Evolutionary conservation across 768 basidiomycete genomes (phyloP).

Genomic region (Candolleomyces efflorescens): DNA sequence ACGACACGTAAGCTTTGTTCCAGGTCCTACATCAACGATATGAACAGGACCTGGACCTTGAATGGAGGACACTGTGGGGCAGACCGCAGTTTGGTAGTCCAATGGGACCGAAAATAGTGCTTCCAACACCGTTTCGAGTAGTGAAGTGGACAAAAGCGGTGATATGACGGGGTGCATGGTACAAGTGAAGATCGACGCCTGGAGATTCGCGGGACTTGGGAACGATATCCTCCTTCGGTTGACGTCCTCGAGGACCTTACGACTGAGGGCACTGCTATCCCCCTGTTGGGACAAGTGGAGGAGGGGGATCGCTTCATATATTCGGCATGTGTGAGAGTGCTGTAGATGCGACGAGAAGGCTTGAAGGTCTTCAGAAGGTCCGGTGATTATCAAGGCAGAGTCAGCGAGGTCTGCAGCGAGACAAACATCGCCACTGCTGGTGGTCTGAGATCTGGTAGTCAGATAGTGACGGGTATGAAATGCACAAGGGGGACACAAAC

Average conservation of each 20-base stretch:
- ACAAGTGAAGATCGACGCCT: slow-evolving; percentile 13
- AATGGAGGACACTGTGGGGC: background rate
- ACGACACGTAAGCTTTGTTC: slow-evolving; percentile 33
- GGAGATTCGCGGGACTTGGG: slow-evolving; percentile 43
- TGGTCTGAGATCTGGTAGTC: no score
- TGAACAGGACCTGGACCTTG: slow-evolving; percentile 15
- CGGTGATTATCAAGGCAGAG: no score
- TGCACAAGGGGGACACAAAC: no score
- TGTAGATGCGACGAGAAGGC: no score
- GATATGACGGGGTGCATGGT: background rate
- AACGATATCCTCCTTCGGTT: slow-evolving; percentile 42
- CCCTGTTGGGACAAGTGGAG: background rate
- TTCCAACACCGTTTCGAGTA: background rate
- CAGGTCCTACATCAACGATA: slow-evolving; percentile 50
- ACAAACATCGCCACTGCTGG: no score
- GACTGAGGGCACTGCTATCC: background rate
- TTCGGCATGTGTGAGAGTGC: background rate
- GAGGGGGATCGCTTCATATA: background rate
- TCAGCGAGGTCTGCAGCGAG: no score
- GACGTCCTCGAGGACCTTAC: slow-evolving; percentile 42
- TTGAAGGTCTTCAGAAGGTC: no score
- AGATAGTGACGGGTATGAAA: no score
- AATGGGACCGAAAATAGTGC: background rate
- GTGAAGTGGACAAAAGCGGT: background rate
- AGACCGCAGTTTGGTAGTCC: background rate